Evolutionary conservation across 1,284 basidiomycete genomes (phyloP), one percentile per base, ranked within the genome.

Genomic region (Ganoderma leucocontextum): DNA sequence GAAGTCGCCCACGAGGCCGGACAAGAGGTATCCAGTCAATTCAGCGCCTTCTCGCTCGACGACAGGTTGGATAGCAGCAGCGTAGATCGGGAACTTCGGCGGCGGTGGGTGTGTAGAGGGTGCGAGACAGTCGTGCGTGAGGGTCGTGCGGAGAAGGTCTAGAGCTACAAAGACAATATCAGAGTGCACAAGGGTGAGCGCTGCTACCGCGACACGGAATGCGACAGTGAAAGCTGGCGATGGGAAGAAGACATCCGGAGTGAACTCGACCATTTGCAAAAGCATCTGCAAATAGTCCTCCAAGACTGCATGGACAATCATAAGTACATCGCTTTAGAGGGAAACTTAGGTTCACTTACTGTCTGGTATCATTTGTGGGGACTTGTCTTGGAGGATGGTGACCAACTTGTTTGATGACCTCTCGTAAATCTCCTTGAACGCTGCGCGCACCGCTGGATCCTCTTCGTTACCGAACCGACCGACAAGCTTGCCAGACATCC

Each of bases 271-370:
- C 76, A 96, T 84, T 70, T 92, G 89, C 67, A 92, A 80, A 42
- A 96, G 84, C 78, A 96, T 87, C 75, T 96, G 95, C 64, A 96
- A 80, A 75, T 97, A 99, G 79, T 99, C 98, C 79, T 99, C 98
- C 75, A 99, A 83, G 42, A 98, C 98, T 98, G 75, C 36, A 41
- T n/a, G 9, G 71, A 65, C 66, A 41, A 53, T 33, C 38, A 33
- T 44, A 19, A 69, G 58, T 65, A 22, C 72, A 60, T 41, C 0
- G n/a, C 29, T 10, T 15, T 5, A 44, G 47, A 8, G 13, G 33
- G 22, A 22, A 17, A 76, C 87, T 78, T 15, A 59, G 9, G 7
- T 22, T 7, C 35, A 25, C 58, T 22, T 74, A 92, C 96, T 90
- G 81, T 97, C 96, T 29, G 95, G 94, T 59, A 97, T 87, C 70